phyloP scores from a whole-genome alignment of 208 protist genomes.

The Ichthyophonus hoferi region DNA sequence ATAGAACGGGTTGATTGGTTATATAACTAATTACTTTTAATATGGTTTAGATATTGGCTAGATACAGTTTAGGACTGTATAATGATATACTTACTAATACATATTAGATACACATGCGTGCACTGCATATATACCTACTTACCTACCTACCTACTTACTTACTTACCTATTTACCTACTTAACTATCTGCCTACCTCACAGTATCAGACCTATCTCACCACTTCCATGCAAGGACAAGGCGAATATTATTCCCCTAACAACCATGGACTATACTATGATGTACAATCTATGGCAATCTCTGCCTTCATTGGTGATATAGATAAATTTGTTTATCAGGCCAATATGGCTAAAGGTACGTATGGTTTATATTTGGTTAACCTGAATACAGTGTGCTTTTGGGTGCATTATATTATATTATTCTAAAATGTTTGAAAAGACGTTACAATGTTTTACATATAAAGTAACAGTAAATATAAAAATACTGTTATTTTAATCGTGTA shows the following conservation, averaged over 20 bases:
- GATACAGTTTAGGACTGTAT: background rate
- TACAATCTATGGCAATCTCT: background rate
- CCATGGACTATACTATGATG: constrained; percentile 28
- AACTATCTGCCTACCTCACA: background rate
- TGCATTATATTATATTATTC: no score
- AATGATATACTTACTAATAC: background rate
- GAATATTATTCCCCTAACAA: constrained; percentile 16
- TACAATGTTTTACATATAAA: no score
- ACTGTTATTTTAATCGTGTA: no score
- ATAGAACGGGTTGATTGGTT: no score
- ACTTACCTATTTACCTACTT: no score
- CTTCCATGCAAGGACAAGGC: background rate
- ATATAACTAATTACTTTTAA: background rate
- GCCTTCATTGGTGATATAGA: constrained; percentile 28
- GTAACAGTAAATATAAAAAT: no score
- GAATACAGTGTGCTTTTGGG: no score
- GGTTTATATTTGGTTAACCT: no score
- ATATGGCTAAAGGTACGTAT: background rate
- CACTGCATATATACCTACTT: background rate
- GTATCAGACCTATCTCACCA: background rate
- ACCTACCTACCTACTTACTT: no score
- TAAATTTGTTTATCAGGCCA: background rate
- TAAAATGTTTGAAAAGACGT: no score
- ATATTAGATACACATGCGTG: background rate
- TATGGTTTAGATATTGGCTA: background rate